These are phyloP conservation scores for Trametes gibbosa DNA, from an alignment of 768 basidiomycete species.

Conservation along the genomic window DNA sequence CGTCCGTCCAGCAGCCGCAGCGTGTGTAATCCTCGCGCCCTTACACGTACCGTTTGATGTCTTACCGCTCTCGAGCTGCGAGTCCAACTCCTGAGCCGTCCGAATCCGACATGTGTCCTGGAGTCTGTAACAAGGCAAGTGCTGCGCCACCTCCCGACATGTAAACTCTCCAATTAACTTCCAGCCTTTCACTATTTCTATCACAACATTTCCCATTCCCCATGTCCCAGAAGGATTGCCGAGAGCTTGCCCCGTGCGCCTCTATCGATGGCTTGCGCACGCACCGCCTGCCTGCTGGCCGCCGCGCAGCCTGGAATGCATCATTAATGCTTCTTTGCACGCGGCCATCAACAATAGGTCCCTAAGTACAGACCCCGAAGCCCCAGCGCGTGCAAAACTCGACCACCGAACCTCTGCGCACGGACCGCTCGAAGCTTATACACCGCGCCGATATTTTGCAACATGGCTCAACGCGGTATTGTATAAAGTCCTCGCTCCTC, in stretches of 20 bases:
- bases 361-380: too few relatives aligned
- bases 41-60: not conserved
- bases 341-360: not conserved
- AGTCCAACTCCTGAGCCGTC: not conserved
- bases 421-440: too few relatives aligned
- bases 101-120: not conserved
- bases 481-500: too few relatives aligned
- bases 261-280: slow-evolving; percentile 1
- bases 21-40: not conserved
- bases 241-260: not conserved
- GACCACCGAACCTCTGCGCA: too few relatives aligned
- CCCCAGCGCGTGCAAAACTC: too few relatives aligned
- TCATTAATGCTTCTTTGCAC: not conserved
- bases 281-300: not conserved
- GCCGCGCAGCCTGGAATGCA: not conserved
- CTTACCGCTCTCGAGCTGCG: not conserved
- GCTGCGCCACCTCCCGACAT: not conserved
- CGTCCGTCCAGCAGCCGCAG: not conserved
- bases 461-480: too few relatives aligned
- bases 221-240: slow-evolving; percentile 3
- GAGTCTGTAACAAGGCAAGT: not conserved
- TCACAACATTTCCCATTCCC: not conserved
- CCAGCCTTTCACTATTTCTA: not conserved
- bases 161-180: not conserved
- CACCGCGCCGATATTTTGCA: too few relatives aligned